Evolutionary conservation across 78 protist species (phyloP).

Genomic region (Guillardia theta): DNA sequence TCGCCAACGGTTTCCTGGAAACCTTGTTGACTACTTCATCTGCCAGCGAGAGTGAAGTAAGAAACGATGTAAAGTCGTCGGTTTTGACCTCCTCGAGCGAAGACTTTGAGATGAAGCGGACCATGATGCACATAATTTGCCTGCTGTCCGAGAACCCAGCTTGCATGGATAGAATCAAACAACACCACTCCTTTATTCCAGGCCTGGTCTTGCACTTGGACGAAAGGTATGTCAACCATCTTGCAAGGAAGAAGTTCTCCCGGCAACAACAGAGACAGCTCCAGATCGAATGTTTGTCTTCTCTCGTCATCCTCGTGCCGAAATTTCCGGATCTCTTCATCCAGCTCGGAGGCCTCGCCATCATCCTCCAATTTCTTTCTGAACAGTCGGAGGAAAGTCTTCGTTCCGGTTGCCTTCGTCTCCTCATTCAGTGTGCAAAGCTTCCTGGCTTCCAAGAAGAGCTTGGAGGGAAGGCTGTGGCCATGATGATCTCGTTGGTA

Average conservation of each 20-base stretch:
- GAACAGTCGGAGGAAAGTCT: not conserved
- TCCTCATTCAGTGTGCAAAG: not conserved
- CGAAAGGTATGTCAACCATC: not conserved
- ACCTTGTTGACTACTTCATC: no score
- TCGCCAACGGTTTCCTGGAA: no score
- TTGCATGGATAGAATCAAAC: not conserved
- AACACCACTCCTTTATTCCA: not conserved
- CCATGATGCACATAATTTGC: not conserved
- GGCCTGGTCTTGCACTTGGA: slow-evolving; percentile 30
- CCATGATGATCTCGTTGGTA: slow-evolving; percentile 21
- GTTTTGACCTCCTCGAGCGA: not conserved
- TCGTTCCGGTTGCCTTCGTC: not conserved
- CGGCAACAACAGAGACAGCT: slow-evolving; percentile 1
- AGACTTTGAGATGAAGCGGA: slow-evolving; percentile 6
- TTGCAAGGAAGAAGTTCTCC: not conserved
- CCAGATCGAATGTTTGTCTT: not conserved
- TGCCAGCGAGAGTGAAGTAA: no score
- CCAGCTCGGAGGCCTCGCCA: not conserved
- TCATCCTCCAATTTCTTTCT: not conserved
- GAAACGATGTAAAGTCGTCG: not conserved
- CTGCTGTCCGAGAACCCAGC: not conserved
- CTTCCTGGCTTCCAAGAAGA: not conserved
- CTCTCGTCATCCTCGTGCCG: not conserved
- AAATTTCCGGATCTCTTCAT: not conserved
- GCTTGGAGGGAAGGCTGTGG: not conserved